phyloP scores from a whole-genome alignment of 2,329 filamentous ascomycete species.

The Ceratocystis lukuohia region DNA sequence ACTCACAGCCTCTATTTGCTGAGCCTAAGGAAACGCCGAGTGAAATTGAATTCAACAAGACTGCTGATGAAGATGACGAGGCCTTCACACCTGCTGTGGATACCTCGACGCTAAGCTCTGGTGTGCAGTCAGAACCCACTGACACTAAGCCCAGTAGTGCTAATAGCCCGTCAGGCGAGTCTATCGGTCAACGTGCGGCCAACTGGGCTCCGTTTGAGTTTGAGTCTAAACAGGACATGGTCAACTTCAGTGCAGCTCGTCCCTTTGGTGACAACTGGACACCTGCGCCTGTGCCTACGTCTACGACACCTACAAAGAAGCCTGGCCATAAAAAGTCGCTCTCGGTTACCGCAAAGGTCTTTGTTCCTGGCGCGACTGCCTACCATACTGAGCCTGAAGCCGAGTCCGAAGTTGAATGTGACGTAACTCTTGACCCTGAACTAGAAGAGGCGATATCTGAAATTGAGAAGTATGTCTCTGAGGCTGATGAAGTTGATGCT shows the following conservation, averaged over 20 bases:
- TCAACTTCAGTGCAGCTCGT: conserved; percentile 39
- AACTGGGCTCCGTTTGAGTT: conserved; percentile 52
- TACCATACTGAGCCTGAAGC: conserved; percentile 22
- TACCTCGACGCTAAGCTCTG: conserved; percentile 39
- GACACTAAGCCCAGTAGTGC: conserved; percentile 41
- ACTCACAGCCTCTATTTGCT: conserved; percentile 65
- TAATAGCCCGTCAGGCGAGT: conserved; percentile 40
- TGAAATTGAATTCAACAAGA: conserved; percentile 21
- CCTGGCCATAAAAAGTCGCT: conserved; percentile 39
- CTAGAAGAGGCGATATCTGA: not conserved
- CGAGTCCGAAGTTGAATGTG: conserved; percentile 21
- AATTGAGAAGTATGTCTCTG: not conserved
- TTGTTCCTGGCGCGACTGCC: conserved; percentile 37
- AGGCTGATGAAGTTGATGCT: conserved; percentile 10
- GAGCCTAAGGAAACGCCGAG: conserved; percentile 27
- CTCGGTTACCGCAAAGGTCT: conserved; percentile 58
- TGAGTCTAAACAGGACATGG: conserved; percentile 35
- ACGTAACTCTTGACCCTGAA: conserved; percentile 20
- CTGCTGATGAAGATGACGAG: conserved; percentile 27
- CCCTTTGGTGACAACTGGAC: conserved; percentile 42
- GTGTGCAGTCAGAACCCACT: conserved; percentile 38
- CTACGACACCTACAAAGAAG: conserved; percentile 1
- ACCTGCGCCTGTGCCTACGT: conserved; percentile 14
- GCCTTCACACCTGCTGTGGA: conserved; percentile 31
- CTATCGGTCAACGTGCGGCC: conserved; percentile 35